These are phyloP conservation scores for Kodamaea ohmeri DNA, from an alignment of 1,139 yeast species.

Conservation along the genomic window DNA sequence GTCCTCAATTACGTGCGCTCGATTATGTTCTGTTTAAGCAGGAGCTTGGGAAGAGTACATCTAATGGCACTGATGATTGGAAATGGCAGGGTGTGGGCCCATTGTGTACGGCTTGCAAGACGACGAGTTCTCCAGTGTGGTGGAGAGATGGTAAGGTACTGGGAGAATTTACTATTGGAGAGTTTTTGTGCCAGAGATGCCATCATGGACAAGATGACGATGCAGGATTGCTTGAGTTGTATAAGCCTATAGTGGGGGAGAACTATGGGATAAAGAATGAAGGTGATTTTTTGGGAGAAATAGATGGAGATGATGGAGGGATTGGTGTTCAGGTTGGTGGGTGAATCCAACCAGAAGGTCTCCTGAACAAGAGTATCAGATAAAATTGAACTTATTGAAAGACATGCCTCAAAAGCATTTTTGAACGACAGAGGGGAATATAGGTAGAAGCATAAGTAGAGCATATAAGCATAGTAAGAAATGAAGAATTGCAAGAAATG, in stretches of 20 bases:
- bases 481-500: too few relatives aligned
- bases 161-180: conserved; percentile 11
- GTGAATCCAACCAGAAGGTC: too few relatives aligned
- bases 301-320: conserved; percentile 11
- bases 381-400: too few relatives aligned
- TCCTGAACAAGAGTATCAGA: too few relatives aligned
- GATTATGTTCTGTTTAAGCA: conserved; percentile 28
- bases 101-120: conserved; percentile 25
- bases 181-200: conserved; percentile 34
- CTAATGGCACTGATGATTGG: too few relatives aligned
- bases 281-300: conserved; percentile 26
- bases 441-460: too few relatives aligned
- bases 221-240: conserved; percentile 20
- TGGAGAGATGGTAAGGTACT: conserved; percentile 21
- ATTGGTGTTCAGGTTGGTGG: too few relatives aligned
- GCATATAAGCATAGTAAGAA: too few relatives aligned
- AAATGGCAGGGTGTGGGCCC: conserved; percentile 10
- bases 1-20: conserved; percentile 34
- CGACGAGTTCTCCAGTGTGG: conserved; percentile 41
- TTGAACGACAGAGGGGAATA: too few relatives aligned
- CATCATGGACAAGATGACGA: conserved; percentile 20
- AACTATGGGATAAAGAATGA: conserved; percentile 32
- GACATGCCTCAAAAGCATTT: too few relatives aligned
- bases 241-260: conserved; percentile 33
- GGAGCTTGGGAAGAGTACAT: conserved; percentile 16